phyloP scores from a whole-genome alignment of 2,329 filamentous ascomycete species.

The Verticillium isaacii region DNA sequence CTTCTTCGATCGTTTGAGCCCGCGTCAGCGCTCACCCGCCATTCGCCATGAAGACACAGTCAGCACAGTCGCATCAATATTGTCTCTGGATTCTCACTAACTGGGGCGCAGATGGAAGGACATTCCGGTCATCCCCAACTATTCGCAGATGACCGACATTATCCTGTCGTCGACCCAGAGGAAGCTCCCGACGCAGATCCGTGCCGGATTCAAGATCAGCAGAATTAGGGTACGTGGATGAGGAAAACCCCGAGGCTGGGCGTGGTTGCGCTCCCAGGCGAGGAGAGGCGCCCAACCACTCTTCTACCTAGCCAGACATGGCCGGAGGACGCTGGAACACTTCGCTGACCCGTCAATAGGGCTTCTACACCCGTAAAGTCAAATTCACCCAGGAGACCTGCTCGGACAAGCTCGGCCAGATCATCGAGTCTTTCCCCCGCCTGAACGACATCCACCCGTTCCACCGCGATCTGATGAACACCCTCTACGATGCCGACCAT shows the following conservation, averaged over 20 bases:
- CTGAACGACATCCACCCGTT: conserved; percentile 95
- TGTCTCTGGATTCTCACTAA: background rate
- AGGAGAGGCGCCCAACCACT: background rate
- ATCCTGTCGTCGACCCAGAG: conserved; percentile 91
- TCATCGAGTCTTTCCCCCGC: conserved; percentile 88
- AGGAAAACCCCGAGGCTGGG: background rate
- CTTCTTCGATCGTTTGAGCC: background rate
- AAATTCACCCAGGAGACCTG: conserved; percentile 98
- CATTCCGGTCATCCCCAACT: conserved; percentile 83
- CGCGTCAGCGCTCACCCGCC: conserved; percentile 5
- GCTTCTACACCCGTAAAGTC: conserved; percentile 72
- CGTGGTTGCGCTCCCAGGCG: background rate
- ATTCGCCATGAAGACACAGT: conserved; percentile 15
- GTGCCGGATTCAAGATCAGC: conserved; percentile 88
- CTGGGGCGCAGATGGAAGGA: conserved; percentile 64
- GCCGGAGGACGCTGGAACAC: background rate
- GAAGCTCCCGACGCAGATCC: conserved; percentile 90
- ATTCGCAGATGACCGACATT: conserved; percentile 96
- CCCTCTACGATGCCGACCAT: conserved; percentile 96
- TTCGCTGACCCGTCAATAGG: background rate
- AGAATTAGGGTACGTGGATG: conserved; percentile 49
- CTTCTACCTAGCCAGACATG: background rate
- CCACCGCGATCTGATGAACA: conserved; percentile 80
- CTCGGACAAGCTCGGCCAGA: conserved; percentile 84
- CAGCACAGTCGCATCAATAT: background rate